Base-by-base conservation (phyloP, 2,329 filamentous ascomycete species). In the Colletotrichum acutatum region DNA sequence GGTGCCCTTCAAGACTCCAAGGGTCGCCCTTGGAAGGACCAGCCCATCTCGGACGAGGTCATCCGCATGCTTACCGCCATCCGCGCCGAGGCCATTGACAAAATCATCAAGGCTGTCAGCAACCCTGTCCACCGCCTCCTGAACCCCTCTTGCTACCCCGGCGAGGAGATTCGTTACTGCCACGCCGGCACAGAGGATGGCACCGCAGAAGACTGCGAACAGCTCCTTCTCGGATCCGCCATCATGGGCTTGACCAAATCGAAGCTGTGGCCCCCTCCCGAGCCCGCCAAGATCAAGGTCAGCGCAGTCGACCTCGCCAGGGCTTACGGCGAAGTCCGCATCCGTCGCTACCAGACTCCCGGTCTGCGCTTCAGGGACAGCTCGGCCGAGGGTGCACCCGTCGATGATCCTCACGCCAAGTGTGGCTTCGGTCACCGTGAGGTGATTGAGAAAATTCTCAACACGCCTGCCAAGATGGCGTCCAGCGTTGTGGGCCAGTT, bases 91-190 rank as follows among this genome's bases (percentile, higher is more conserved):
- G 71, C 74, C 37, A 57, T 75, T 12, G 67, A 74, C 24, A 66
- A 49, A 49, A 66, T 71, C 62, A 66, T 71, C 68, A 71, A 74
- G 68, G 75, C 70, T 11, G 70, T 72, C 66, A 72, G 70, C 70
- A 72, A 69, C 66, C 70, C 70, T 14, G 70, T 72, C n/a, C 70
- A 72, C 54, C 70, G 70, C 42, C 70, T 72, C 3, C 70, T 72
- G 32, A 72, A 72, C 42, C 70, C 70, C n/a, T 69, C 66, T 0
- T 72, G 70, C 54, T 72, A 72, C 66, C 70, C 70, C 5, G 70
- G 70, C 3, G 70, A 72, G 32, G 70, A 72, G 54, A 60, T 72
- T 26, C 54, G 32, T 59, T 72, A 72, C 59, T 72, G 70, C 66
- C 70, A 72, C 54, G 70, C 70, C 16, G 70, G 70, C 30, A 72